Evolutionary conservation across 2,329 filamentous ascomycete genomes (phyloP).

Genomic region (Rachicladosporium sp.): DNA sequence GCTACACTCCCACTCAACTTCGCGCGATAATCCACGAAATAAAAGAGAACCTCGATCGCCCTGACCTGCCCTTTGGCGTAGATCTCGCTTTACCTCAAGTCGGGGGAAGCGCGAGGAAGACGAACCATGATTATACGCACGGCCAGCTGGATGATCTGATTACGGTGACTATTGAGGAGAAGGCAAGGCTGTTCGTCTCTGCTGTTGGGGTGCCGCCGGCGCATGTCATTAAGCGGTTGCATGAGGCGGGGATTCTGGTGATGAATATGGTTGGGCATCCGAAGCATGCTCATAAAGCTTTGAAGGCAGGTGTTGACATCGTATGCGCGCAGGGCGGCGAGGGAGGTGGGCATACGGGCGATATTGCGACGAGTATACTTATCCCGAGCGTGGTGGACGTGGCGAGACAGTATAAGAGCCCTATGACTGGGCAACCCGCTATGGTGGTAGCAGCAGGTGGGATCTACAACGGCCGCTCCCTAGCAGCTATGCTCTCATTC

Average conservation of each 20-base stretch:
- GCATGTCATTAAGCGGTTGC: slow-evolving; percentile 60
- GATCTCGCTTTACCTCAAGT: slow-evolving; percentile 86
- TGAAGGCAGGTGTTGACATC: slow-evolving; percentile 78
- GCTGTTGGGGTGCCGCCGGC: slow-evolving; percentile 79
- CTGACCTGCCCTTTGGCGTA: slow-evolving; percentile 71
- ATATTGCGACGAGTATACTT: slow-evolving; percentile 73
- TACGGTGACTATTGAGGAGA: slow-evolving; percentile 70
- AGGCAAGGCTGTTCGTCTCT: slow-evolving; percentile 73
- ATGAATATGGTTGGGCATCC: slow-evolving; percentile 98
- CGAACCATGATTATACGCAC: slow-evolving; percentile 91
- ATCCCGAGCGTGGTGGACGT: slow-evolving; percentile 82
- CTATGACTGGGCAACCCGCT: slow-evolving; percentile 56
- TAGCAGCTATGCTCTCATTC: slow-evolving; percentile 76
- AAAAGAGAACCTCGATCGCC: slow-evolving; percentile 56
- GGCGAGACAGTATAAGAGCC: slow-evolving; percentile 57
- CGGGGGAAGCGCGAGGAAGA: slow-evolving; percentile 70
- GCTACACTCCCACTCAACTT: slow-evolving; percentile 62
- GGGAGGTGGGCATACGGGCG: slow-evolving; percentile 84
- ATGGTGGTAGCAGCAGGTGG: slow-evolving; percentile 84
- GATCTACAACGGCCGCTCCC: slow-evolving; percentile 66
- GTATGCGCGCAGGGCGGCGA: slow-evolving; percentile 88
- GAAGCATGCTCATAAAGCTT: slow-evolving; percentile 78
- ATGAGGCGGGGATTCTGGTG: slow-evolving; percentile 66
- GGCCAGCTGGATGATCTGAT: slow-evolving; percentile 81
- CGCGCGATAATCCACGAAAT: slow-evolving; percentile 74